Evolutionary conservation across 164 flowering plant genomes (phyloP).

Genomic region (Chimonanthus praecox): DNA sequence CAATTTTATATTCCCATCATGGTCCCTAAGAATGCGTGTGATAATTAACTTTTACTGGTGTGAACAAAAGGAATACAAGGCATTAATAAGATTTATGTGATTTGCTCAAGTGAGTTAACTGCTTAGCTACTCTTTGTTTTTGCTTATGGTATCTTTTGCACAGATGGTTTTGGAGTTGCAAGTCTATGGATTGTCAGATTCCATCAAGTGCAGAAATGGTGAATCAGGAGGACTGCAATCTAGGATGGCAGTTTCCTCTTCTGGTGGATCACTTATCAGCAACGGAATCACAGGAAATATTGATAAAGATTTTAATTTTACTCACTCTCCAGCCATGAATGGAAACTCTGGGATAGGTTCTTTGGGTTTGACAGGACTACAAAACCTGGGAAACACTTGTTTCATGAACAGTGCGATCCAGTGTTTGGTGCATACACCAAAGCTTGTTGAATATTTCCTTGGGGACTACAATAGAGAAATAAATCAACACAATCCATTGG

Average conservation of each 20-base stretch:
- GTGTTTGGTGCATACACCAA: conserved; percentile 90
- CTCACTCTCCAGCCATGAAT: conserved; percentile 20
- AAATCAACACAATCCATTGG: conserved; percentile 75
- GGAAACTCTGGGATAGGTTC: conserved; percentile 39
- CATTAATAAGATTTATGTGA: not conserved
- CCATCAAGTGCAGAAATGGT: conserved; percentile 45
- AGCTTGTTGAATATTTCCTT: conserved; percentile 86
- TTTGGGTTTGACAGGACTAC: conserved; percentile 87
- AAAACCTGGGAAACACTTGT: conserved; percentile 95
- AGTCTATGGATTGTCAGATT: conserved; percentile 84
- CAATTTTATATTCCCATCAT: not conserved
- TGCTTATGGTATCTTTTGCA: conserved; percentile 8
- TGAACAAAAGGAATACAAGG: not conserved
- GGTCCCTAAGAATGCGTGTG: not conserved
- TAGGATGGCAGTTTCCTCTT: conserved; percentile 23
- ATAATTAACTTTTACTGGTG: not conserved
- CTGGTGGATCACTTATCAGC: conserved; percentile 32
- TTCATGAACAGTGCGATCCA: conserved; percentile 94
- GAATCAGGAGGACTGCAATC: conserved; percentile 32
- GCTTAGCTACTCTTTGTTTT: not conserved
- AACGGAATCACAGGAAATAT: conserved; percentile 45
- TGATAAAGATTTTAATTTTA: conserved; percentile 18
- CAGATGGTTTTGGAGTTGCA: conserved; percentile 84
- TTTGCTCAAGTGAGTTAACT: not conserved
- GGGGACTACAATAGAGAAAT: conserved; percentile 79